Evolutionary conservation across 1,139 yeast species (phyloP).

Genomic region (Candida sojae): DNA sequence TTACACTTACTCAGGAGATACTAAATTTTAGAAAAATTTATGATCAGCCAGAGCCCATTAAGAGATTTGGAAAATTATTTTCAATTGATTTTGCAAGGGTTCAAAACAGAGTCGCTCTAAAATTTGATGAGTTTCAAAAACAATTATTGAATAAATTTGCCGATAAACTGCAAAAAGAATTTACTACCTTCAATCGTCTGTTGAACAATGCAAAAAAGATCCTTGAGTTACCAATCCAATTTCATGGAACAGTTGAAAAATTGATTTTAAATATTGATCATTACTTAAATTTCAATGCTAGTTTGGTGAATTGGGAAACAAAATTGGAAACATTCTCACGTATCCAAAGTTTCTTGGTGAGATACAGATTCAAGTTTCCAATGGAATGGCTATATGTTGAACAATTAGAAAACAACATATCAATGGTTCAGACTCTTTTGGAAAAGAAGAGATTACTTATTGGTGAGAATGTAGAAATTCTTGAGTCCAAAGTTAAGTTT

Average conservation of each 20-base stretch:
- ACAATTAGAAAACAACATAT: conserved; percentile 57
- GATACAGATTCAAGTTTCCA: conserved; percentile 51
- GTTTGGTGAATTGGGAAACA: conserved; percentile 28
- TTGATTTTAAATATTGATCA: conserved; percentile 20
- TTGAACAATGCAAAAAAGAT: conserved; percentile 18
- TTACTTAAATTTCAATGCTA: conserved; percentile 16
- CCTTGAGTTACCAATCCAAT: conserved; percentile 21
- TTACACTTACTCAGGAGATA: conserved; percentile 45
- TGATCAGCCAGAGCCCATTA: conserved; percentile 45
- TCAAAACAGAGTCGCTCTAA: conserved; percentile 53
- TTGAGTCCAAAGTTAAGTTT: conserved; percentile 42
- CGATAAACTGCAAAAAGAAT: conserved; percentile 24
- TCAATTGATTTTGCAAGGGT: conserved; percentile 51
- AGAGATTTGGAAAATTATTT: conserved; percentile 41
- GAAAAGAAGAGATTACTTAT: conserved; percentile 38
- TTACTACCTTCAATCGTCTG: conserved; percentile 15
- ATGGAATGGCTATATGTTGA: conserved; percentile 62
- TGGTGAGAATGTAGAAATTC: conserved; percentile 42
- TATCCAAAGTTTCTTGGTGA: conserved; percentile 49
- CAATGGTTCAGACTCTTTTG: conserved; percentile 46
- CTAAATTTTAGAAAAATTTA: conserved; percentile 48
- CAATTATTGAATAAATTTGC: conserved; percentile 49
- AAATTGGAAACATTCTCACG: conserved; percentile 24
- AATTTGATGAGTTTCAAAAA: conserved; percentile 61
- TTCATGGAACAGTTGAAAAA: conserved; percentile 17